Base-by-base conservation (phyloP, 345 rosid genomes). In the Nephelium lappaceum region DNA sequence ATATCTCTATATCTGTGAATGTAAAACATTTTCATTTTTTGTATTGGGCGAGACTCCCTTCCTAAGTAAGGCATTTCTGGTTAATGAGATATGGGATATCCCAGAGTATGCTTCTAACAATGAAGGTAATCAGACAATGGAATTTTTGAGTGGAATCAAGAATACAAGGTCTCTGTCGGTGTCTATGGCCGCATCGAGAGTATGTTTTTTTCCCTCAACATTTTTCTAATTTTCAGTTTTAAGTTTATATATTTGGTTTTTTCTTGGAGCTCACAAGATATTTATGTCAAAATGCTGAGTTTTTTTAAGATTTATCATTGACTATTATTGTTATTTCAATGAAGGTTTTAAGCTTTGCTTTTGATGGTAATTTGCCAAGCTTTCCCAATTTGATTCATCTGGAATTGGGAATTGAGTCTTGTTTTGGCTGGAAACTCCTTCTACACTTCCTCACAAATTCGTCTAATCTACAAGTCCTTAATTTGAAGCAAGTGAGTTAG, bases 341-440 rank as follows among this genome's bases (percentile, higher is more conserved):
- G 72, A 16, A 68, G 72, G 31, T 14, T 42, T 43, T 68, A 41
- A 43, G 72, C 55, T 19, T 68, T 6, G 51, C n/a, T 8, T 19
- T n/a, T 21, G 21, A n/a, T 68, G 27, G 43, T n/a, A 21, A 68
- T 42, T n/a, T 68, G 72, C 72, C 72, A n/a, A 11, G 6, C 0
- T 68, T 68, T 68, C 18, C 72, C 53, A 68, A 68, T 21, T 23
- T 42, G 72, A 21, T 42, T 15, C 14, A 12, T 43, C 31, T 68
- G 55, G 27, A 43, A 5, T 43, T 69, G 53, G 12, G 6, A 9
- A 11, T 69, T n/a, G 8, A 43, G 2, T 42, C 36, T 69, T 69
- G 72, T 27, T 21, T 45, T 24, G 31, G 72, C 36, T 68, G 72
- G 72, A 68, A 68, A 41, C 24, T 68, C 31, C 8, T 68, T 47